Evolutionary conservation across 441 rosid species (phyloP), one percentile per base, ranked within the genome.

Genomic region (Croton laevigatus): DNA sequence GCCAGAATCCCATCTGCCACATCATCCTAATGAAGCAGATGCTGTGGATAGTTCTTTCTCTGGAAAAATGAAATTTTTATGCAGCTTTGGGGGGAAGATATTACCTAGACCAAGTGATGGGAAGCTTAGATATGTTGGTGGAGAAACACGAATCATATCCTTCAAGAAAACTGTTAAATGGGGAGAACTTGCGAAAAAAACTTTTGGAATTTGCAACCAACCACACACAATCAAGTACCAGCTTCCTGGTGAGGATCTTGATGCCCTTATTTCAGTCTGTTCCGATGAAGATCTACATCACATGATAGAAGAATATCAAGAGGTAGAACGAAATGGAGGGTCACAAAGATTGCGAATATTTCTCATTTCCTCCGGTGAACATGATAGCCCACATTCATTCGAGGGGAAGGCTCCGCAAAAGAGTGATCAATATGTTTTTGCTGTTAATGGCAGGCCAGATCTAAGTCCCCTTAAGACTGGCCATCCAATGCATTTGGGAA

Each of bases 211-310:
- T 62, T 87, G 82, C 79, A 81, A 80, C 59, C 97, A 84, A 70
- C 59, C 81, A 63, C 82, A 84, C 55, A 83, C 79, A 71, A 80
- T 90, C 68, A 92, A 90, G 82, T 91, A 93, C 82, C 98, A 93
- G 72, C 91, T 93, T 65, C 98, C 98, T 38, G 97, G 89, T 1
- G 97, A 93, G 87, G 97, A 93, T 77, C 86, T 91, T 62, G 97
- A 93, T 78, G 88, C 97, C 32, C 81, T 93, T 66, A 91, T 93
- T 61, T 93, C 97, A 68, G 96, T 93, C 36, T 86, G 88, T 69
- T 88, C 87, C 49, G 87, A 91, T 70, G 98, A 93, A 81, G 98
- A 93, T 83, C 80, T 93, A 62, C 88, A 82, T 71, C 83, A 85
- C 79, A 89, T 93, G 98, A 83, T 86, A 80, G 97, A 93, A 78